phyloP scores from a whole-genome alignment of 2,329 filamentous ascomycete genomes.

The Zarea fungicola region DNA sequence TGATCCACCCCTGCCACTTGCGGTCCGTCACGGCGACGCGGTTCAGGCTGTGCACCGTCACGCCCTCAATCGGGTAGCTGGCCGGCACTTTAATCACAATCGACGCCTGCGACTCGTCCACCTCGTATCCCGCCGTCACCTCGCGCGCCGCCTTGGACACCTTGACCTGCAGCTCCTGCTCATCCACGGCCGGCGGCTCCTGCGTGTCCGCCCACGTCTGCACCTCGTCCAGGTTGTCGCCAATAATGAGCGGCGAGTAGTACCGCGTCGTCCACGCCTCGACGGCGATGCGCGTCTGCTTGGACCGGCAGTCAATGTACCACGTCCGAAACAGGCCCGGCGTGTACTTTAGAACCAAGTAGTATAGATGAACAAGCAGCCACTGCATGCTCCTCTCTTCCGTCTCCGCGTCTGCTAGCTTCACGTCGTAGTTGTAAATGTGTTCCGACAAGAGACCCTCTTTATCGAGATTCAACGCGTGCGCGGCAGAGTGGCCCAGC shows the following conservation, averaged over 20 bases:
- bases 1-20: conserved; percentile 89
- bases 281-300: conserved; percentile 73
- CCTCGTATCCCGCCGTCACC: conserved; percentile 75
- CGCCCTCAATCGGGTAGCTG: conserved; percentile 76
- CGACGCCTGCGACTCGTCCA: conserved; percentile 80
- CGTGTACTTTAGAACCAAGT: conserved; percentile 68
- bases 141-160: conserved; percentile 67
- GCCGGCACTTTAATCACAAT: conserved; percentile 78
- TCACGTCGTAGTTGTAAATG: conserved; percentile 50
- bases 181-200: conserved; percentile 42
- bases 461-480: conserved; percentile 68
- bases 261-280: conserved; percentile 81
- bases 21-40: conserved; percentile 84
- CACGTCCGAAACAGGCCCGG: conserved; percentile 77
- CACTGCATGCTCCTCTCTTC: conserved; percentile 73
- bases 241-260: conserved; percentile 68
- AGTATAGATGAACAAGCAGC: conserved; percentile 82
- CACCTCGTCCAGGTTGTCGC: conserved; percentile 61
- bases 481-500: conserved; percentile 70
- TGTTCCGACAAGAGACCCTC: conserved; percentile 54
- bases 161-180: conserved; percentile 60
- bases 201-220: conserved; percentile 58
- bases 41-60: conserved; percentile 70
- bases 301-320: conserved; percentile 76
- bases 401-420: conserved; percentile 49